Percentiles rank a stretch among this genome's conserved stretches.
Evolutionary conservation across 1,284 basidiomycete genomes (phyloP).

Genomic region (Mycena citricolor): DNA sequence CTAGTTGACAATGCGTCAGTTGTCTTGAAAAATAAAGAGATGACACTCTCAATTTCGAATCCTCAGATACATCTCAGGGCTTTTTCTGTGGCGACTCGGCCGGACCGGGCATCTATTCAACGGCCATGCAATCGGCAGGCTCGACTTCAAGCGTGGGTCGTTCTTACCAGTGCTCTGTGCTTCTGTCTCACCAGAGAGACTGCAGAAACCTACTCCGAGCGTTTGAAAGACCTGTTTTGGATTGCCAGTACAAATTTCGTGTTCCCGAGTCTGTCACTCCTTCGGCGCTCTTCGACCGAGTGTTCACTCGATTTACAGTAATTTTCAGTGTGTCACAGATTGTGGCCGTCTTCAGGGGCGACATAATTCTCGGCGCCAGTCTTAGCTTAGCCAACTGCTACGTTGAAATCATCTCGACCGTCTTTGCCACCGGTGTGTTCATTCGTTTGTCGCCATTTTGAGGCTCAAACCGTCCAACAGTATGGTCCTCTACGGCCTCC

Average conservation of each 20-base stretch:
- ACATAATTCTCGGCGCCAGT: background rate
- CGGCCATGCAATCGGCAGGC: background rate
- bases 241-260: constrained; percentile 17
- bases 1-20: constrained; percentile 13
- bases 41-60: background rate
- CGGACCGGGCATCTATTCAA: background rate
- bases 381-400: constrained; percentile 2
- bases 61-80: background rate
- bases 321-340: constrained; percentile 2
- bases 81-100: constrained; percentile 6
- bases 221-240: constrained; percentile 12
- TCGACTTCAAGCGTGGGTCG: background rate
- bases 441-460: background rate
- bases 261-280: constrained; percentile 13
- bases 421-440: constrained; percentile 7
- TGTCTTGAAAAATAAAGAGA: background rate
- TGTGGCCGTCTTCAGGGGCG: background rate
- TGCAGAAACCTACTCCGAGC: constrained; percentile 5
- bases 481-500: constrained; percentile 8
- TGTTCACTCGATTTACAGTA: background rate
- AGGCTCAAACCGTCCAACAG: constrained; percentile 1
- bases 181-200: background rate
- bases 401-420: constrained; percentile 8
- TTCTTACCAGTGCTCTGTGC: background rate
- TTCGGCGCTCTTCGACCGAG: background rate